Conservation (phyloP, 2,329 filamentous ascomycete genomes). For the Colletotrichum neosansevieriae region DNA sequence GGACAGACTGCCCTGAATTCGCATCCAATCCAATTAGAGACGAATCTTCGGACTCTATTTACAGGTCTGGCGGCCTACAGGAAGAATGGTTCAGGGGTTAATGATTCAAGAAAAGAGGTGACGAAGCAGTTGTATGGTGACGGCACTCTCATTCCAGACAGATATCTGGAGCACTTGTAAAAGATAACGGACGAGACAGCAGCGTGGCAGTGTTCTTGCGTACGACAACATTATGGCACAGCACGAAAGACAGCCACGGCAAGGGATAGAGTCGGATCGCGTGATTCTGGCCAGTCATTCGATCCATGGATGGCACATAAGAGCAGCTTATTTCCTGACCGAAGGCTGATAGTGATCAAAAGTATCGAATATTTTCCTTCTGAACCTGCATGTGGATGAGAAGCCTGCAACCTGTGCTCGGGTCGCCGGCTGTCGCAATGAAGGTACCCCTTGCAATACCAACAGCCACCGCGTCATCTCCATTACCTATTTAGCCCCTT, state of each 20-base stretch:
- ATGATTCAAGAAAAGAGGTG: conserved; percentile 46
- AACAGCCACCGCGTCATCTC: neutral
- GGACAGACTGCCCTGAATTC: no score
- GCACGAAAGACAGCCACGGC: conserved; percentile 62
- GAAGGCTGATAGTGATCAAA: no score
- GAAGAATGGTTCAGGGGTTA: conserved; percentile 45
- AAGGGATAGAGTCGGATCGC: conserved; percentile 58
- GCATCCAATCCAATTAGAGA: conserved; percentile 52
- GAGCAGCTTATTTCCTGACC: no score
- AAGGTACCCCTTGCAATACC: conserved; percentile 5
- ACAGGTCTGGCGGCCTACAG: conserved; percentile 60
- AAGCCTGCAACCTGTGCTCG: neutral
- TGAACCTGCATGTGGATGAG: neutral
- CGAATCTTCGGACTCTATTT: conserved; percentile 59
- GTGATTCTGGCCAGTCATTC: conserved; percentile 61
- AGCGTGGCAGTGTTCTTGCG: conserved; percentile 58
- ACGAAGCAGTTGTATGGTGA: conserved; percentile 58
- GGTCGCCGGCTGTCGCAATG: neutral
- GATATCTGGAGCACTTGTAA: conserved; percentile 55
- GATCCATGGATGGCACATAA: conserved; percentile 49
- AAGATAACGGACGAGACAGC: conserved; percentile 63
- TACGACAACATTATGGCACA: conserved; percentile 61
- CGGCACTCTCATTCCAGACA: conserved; percentile 59
- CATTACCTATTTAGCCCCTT: conserved; percentile 13
- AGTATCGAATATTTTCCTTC: neutral